Evolutionary conservation across 768 basidiomycete genomes (phyloP), one percentile per base, ranked within the genome.

Genomic region (Amanita phalloides): DNA sequence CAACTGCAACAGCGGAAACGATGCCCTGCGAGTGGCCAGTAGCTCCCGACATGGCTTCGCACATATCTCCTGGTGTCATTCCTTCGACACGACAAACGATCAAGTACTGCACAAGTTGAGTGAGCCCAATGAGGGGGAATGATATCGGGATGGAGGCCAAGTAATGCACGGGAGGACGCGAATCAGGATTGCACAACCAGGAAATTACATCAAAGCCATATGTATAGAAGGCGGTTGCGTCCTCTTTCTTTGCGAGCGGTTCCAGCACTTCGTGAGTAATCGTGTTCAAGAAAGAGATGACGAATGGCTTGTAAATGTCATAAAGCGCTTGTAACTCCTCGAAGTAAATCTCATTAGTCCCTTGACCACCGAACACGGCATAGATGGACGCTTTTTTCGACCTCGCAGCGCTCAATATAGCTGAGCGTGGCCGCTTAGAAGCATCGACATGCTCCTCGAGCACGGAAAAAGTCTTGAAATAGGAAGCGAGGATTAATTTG

Each of bases 21-120:
- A 99, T 82, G 57, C 96, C 96, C 67, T 98, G 95, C 2, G 94
- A 97, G 69, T 99, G 96, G 30, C 96, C 96, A 13, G 96, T 98
- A 2, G 93, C 81, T 32, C 95, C 95, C 8, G 79, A 73, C 50
- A 98, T 76, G 43, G 78, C 77, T 43, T 74, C 68, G 36, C 88
- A 81, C 64, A 96, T 76, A 61, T 94, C 80, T 7, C 83, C 89
- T 0, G 92, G 92, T 6, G 81, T 81, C 39, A 90, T 68, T 52
- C 82, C 79, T 20, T 82, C 72, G 51, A 90, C 82, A 49, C 81
- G 83, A 63, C 86, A 87, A 5, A 84, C 77, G 43, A 86, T 73
- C 55, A 96, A 75, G 66, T 96, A 99, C 63, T 98, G 96, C 6
- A 84, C 79, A 62, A 98, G 86, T 64, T 98, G 96, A 0, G 94